Evolutionary conservation across 176 grass and related monocot genomes (phyloP).

Genomic region (Chloris gayana): DNA sequence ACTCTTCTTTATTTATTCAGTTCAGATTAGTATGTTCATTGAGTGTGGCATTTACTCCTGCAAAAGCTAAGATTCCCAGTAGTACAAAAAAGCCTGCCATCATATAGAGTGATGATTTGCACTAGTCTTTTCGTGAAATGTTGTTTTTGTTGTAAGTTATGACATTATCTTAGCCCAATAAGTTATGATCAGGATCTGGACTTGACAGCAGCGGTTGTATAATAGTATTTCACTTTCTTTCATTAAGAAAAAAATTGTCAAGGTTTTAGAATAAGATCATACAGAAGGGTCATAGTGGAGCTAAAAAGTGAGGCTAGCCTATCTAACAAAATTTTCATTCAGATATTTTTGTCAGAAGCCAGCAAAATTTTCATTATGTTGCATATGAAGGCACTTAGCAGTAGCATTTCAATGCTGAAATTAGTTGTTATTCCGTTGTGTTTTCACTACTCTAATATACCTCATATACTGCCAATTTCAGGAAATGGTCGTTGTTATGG

Average conservation of each 20-base stretch:
- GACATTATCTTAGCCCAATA: not conserved
- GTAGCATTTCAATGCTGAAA: constrained; percentile 14
- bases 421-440: not conserved
- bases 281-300: not conserved
- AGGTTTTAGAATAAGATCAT: constrained; percentile 9
- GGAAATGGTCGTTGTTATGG: constrained; percentile 57
- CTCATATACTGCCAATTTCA: constrained; percentile 47
- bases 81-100: not conserved
- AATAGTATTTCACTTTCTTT: not conserved
- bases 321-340: not conserved
- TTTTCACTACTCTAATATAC: constrained; percentile 31
- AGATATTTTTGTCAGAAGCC: constrained; percentile 7
- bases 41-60: constrained; percentile 9
- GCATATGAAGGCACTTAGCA: constrained; percentile 12
- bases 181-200: not conserved
- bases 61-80: not conserved
- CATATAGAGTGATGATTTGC: not conserved
- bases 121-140: not conserved
- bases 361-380: not conserved
- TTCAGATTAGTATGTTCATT: not conserved
- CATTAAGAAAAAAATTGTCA: not conserved
- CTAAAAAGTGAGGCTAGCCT: not conserved
- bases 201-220: not conserved
- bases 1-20: not conserved
- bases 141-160: constrained; percentile 1